Conservation (phyloP, 371 early-diverging fungal genomes). For the Haplosporangium sp. region DNA sequence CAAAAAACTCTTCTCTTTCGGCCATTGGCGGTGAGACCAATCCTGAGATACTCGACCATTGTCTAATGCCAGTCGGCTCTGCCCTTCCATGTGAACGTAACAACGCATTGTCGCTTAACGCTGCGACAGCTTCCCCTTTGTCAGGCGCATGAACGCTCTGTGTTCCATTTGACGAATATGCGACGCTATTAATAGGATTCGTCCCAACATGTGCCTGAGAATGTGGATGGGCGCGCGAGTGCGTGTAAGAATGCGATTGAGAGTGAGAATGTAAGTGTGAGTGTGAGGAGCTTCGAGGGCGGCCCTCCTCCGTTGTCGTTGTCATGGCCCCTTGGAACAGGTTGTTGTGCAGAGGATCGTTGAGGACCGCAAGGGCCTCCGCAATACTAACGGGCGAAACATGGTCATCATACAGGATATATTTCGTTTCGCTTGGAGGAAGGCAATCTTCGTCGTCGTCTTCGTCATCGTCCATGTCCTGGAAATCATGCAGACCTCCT, state of each 20-base stretch:
- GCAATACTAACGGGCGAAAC: constrained; percentile 37
- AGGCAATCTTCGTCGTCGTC: constrained; percentile 46
- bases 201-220: neutral
- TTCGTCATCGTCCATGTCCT: constrained; percentile 16
- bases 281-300: neutral
- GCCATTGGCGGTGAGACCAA: constrained; percentile 7
- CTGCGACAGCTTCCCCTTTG: neutral
- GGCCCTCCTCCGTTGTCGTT: neutral
- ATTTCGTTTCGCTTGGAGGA: constrained; percentile 50
- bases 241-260: neutral
- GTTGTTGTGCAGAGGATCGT: constrained; percentile 27
- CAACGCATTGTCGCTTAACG: neutral
- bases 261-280: neutral
- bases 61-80: too few species aligned
- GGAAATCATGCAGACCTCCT: constrained; percentile 14
- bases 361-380: constrained; percentile 32
- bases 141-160: neutral
- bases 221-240: neutral
- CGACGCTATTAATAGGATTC: constrained; percentile 14
- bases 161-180: neutral
- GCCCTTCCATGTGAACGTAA: too few species aligned
- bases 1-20: neutral
- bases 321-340: constrained; percentile 2
- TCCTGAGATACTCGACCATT: neutral
- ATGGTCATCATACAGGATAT: constrained; percentile 50